phyloP scores from a whole-genome alignment of 1,139 yeast genomes.

The Meyerozyma carpophila region DNA sequence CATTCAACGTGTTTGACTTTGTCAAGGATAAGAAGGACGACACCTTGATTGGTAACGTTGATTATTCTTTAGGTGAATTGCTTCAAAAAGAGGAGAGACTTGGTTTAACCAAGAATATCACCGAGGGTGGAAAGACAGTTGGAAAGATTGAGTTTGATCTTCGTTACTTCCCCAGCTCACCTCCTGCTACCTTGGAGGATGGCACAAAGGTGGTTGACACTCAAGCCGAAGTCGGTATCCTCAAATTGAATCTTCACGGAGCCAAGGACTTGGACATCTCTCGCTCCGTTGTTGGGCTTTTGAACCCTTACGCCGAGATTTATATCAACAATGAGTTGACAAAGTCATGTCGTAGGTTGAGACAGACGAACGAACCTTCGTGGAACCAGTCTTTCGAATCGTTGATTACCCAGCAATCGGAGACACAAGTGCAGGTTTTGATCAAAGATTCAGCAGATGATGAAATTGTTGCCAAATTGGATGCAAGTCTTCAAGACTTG shows the following conservation, averaged over 20 bases:
- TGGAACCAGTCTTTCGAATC: constrained; percentile 64
- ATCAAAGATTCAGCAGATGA: constrained; percentile 53
- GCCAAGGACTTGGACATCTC: constrained; percentile 67
- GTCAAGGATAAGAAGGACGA: constrained; percentile 48
- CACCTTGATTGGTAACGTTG: constrained; percentile 50
- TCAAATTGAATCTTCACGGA: constrained; percentile 65
- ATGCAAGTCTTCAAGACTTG: constrained; percentile 50
- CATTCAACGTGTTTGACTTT: constrained; percentile 50
- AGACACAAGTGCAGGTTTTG: constrained; percentile 47
- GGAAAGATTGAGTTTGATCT: constrained; percentile 60
- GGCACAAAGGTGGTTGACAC: constrained; percentile 45
- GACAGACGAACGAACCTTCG: constrained; percentile 64
- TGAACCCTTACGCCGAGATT: constrained; percentile 69
- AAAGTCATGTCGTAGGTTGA: constrained; percentile 54
- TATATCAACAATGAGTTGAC: constrained; percentile 51
- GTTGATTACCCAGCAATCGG: constrained; percentile 54
- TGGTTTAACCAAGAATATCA: constrained; percentile 29
- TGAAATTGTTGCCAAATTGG: constrained; percentile 47
- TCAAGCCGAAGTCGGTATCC: constrained; percentile 64
- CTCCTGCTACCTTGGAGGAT: constrained; percentile 42
- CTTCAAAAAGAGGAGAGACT: constrained; percentile 45
- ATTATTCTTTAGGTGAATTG: constrained; percentile 52
- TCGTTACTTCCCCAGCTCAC: constrained; percentile 57
- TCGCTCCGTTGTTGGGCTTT: constrained; percentile 59
- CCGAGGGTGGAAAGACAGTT: constrained; percentile 51